Evolutionary conservation across 768 basidiomycete genomes (phyloP).

Genomic region (Tricholoma bakamatsutake): DNA sequence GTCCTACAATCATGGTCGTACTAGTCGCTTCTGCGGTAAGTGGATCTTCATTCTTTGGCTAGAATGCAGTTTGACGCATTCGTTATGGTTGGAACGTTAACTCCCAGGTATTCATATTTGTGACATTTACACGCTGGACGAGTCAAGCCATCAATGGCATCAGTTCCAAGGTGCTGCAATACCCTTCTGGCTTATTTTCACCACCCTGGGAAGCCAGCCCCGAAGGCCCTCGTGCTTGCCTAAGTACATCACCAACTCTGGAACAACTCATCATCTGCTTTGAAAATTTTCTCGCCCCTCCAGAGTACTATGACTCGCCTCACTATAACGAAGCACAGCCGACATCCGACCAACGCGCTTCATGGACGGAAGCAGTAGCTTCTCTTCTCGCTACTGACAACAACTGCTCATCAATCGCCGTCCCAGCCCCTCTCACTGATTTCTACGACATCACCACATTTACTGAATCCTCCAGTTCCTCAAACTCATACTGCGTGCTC

Average conservation of each 20-base stretch:
- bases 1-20: too few relatives aligned
- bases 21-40: neutral
- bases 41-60: neutral
- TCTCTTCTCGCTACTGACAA: conserved; percentile 25
- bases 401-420: conserved; percentile 22
- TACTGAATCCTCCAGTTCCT: conserved; percentile 16
- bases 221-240: conserved; percentile 2
- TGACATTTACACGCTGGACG: neutral
- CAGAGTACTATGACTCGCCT: conserved; percentile 20
- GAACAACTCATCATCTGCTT: conserved; percentile 21
- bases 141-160: neutral
- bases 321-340: conserved; percentile 30
- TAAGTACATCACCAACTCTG: conserved; percentile 2
- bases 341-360: conserved; percentile 16
- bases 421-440: conserved; percentile 22
- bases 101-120: neutral
- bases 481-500: conserved; percentile 25
- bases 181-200: neutral
- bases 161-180: neutral
- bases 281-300: conserved; percentile 24
- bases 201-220: neutral
- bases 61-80: neutral
- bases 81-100: too few relatives aligned
- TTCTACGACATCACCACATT: conserved; percentile 24
- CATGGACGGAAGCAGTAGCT: conserved; percentile 22